Percentiles rank a stretch among this genome's conserved stretches.
Evolutionary conservation across 2,329 filamentous ascomycete species (phyloP).

Genomic region (Xylaria sp.): DNA sequence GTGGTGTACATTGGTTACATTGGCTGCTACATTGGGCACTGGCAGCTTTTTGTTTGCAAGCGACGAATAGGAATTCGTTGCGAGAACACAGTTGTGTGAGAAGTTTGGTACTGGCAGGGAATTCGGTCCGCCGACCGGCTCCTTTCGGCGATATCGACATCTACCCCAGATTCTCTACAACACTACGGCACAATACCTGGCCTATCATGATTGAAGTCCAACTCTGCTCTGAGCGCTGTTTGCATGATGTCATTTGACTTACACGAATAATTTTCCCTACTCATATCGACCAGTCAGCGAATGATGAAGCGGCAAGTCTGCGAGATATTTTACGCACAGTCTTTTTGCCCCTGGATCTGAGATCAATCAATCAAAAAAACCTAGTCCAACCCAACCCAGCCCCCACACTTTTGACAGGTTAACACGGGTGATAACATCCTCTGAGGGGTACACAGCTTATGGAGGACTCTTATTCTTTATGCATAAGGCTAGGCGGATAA

Average conservation of each 20-base stretch:
- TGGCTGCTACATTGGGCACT: conserved; percentile 8
- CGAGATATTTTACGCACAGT: conserved; percentile 6
- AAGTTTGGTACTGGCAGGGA: conserved; percentile 35
- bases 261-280: neutral
- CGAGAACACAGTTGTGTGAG: conserved; percentile 15
- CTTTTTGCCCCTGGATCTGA: conserved; percentile 13
- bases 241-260: conserved; percentile 31
- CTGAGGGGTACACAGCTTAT: conserved; percentile 4
- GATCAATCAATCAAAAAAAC: conserved; percentile 16
- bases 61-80: conserved; percentile 37
- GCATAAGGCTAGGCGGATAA: conserved; percentile 7
- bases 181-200: neutral
- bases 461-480: neutral
- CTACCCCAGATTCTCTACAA: conserved; percentile 27
- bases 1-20: conserved; percentile 19
- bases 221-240: neutral
- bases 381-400: too few relatives aligned
- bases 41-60: conserved; percentile 10
- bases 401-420: conserved; percentile 21
- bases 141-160: conserved; percentile 33
- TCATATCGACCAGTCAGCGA: conserved; percentile 9
- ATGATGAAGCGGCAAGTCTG: neutral
- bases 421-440: conserved; percentile 20
- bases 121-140: conserved; percentile 38
- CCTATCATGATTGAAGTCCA: neutral